Conservation (phyloP, 257 asterid genomes). For the Orobanche coerulescens region DNA sequence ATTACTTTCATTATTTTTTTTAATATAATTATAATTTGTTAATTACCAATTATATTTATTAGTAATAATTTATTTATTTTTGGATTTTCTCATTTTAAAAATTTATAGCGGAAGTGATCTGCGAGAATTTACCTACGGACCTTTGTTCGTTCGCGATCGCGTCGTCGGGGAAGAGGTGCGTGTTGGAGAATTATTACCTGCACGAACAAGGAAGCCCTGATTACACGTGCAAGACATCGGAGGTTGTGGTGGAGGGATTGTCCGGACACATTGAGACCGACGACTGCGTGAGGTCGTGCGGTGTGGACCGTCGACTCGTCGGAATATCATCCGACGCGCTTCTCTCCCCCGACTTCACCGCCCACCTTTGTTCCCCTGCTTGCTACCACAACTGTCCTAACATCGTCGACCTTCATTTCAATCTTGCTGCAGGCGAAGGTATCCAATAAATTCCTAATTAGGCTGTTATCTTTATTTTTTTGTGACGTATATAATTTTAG, state of each 20-base stretch:
- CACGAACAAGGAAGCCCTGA: constrained; percentile 28
- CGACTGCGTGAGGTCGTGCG: constrained; percentile 57
- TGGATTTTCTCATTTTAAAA: not conserved
- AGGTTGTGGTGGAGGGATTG: constrained; percentile 55
- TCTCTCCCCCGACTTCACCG: constrained; percentile 41
- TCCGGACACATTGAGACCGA: constrained; percentile 65
- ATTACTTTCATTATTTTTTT: no score
- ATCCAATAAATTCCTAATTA: no score
- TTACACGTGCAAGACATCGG: constrained; percentile 69
- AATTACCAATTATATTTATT: not conserved
- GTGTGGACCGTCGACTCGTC: constrained; percentile 52
- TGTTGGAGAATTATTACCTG: constrained; percentile 52
- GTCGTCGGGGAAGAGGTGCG: constrained; percentile 83
- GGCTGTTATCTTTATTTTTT: no score
- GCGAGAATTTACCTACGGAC: constrained; percentile 54
- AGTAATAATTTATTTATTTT: not conserved
- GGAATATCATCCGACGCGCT: constrained; percentile 77
- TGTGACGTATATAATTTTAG: no score
- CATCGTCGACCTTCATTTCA: constrained; percentile 69
- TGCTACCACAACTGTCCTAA: constrained; percentile 81
- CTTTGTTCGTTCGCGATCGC: constrained; percentile 62
- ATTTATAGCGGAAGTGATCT: constrained; percentile 51
- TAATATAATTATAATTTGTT: not conserved
- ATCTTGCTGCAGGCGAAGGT: constrained; percentile 90
- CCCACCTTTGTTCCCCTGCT: constrained; percentile 53